Evolutionary conservation across 768 basidiomycete genomes (phyloP), one percentile per base, ranked within the genome.

Genomic region (Cyathus striatus): DNA sequence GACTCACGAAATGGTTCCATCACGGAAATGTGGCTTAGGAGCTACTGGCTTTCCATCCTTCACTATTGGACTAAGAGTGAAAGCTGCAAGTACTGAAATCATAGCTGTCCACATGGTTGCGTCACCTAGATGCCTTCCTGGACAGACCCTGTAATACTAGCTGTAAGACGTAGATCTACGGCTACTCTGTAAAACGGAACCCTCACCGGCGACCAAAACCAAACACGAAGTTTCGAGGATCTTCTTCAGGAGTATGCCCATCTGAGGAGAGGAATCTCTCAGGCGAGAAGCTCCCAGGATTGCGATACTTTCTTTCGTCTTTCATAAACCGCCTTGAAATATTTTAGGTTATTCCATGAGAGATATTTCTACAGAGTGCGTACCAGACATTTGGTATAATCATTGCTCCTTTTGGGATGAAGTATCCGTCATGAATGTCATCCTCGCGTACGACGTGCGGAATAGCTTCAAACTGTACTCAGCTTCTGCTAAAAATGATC

Each of bases 161-260:
- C n/a, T 30, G 9, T 9, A 30, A 9, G 27, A 30, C 27, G 27
- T n/a, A n/a, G n/a, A n/a, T n/a, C n/a, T n/a, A n/a, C n/a, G n/a
- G n/a, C n/a, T n/a, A n/a, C n/a, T n/a, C n/a, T n/a, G n/a, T n/a
- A n/a, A n/a, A n/a, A n/a, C n/a, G n/a, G n/a, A n/a, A n/a, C n/a
- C n/a, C n/a, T n/a, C n/a, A 56, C 57, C 55, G 25, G 18, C 57
- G 46, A 3, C 57, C 57, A 32, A 46, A 57, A 1, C 57, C 57
- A 44, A 59, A 59, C 1, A 45, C 21, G 7, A 41, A 40, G 35
- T 46, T 42, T 16, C 40, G 23, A 0, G 57, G 54, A 43, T 59
- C 50, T 20, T 21, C 40, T 24, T 56, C 48, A 20, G 40, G 35
- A 6, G 46, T n/a, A 14, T 49, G 40, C 3, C 3, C 40, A 4